Evolutionary conservation across 2,329 filamentous ascomycete species (phyloP).

Genomic region (Beauveria scarabaeidicola): DNA sequence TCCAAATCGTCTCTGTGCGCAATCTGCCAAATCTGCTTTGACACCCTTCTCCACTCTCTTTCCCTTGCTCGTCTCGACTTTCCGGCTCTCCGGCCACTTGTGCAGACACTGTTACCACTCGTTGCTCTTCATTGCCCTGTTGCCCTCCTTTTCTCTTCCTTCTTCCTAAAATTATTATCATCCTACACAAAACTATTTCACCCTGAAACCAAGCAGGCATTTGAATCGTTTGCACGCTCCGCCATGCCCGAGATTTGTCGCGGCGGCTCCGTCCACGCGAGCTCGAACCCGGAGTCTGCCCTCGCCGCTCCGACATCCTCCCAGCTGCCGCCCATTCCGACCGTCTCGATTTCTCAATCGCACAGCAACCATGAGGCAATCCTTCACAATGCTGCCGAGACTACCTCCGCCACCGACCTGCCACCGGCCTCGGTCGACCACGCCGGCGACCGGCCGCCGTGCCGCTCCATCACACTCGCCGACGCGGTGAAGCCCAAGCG

Average conservation of each 20-base stretch:
- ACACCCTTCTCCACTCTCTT: too few relatives aligned
- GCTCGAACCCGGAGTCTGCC: constrained; percentile 6
- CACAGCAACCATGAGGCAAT: neutral
- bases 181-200: neutral
- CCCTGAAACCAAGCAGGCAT: neutral
- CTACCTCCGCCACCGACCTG: neutral
- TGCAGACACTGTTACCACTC: too few relatives aligned
- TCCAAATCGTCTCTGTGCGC: too few relatives aligned
- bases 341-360: neutral
- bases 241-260: constrained; percentile 10
- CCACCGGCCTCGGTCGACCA: neutral
- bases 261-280: constrained; percentile 9
- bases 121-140: neutral
- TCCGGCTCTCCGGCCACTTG: too few relatives aligned
- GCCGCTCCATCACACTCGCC: constrained; percentile 8
- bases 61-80: too few relatives aligned
- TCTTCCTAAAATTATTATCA: too few relatives aligned
- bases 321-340: neutral
- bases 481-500: neutral
- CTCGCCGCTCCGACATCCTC: neutral
- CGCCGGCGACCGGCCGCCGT: neutral
- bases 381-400: neutral
- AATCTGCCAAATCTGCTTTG: too few relatives aligned
- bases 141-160: neutral
- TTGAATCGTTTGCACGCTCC: neutral